A percentile compares a stretch with the other conserved stretches of the same genome.
Conservation (phyloP, 495 filamentous ascomycete genomes). For the Annulohypoxylon bovei region DNA sequence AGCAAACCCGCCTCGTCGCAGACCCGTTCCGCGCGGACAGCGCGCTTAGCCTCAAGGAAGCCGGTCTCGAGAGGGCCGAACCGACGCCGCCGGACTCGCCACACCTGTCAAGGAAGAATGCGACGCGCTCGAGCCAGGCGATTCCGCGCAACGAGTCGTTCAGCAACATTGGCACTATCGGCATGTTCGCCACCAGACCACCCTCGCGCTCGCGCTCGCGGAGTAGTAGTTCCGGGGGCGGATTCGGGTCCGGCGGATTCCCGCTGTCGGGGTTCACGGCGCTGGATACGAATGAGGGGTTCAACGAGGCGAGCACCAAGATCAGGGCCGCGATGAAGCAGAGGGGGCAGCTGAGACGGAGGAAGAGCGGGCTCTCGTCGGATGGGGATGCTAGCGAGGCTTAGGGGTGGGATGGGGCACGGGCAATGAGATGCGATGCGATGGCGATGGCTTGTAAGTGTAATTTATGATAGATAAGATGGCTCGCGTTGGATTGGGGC, state of each 20-base stretch:
- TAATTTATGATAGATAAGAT: conserved; percentile 8
- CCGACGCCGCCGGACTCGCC: conserved; percentile 45
- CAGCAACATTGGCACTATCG: conserved; percentile 83
- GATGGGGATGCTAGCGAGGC: conserved; percentile 43
- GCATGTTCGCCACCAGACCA: conserved; percentile 88
- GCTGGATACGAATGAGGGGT: conserved; percentile 73
- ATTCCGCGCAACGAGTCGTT: conserved; percentile 94
- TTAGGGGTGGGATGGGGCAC: conserved; percentile 13
- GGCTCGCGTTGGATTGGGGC: neutral
- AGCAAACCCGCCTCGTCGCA: conserved; percentile 79
- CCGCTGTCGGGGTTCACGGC: conserved; percentile 77
- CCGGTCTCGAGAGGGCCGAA: conserved; percentile 31
- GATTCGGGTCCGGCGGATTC: conserved; percentile 68
- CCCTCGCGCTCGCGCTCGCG: conserved; percentile 74
- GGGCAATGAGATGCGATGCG: neutral
- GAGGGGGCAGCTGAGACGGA: conserved; percentile 75
- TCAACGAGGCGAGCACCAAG: conserved; percentile 84
- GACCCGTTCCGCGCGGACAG: conserved; percentile 52
- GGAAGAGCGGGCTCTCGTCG: conserved; percentile 63
- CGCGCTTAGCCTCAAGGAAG: conserved; percentile 36
- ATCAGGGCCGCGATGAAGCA: conserved; percentile 91
- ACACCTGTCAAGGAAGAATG: conserved; percentile 47
- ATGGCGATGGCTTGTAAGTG: neutral
- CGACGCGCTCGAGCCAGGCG: conserved; percentile 56
- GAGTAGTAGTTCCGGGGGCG: conserved; percentile 74